Evolutionary conservation across 2,329 filamentous ascomycete species (phyloP).

Genomic region (Fusarium equiseti): DNA sequence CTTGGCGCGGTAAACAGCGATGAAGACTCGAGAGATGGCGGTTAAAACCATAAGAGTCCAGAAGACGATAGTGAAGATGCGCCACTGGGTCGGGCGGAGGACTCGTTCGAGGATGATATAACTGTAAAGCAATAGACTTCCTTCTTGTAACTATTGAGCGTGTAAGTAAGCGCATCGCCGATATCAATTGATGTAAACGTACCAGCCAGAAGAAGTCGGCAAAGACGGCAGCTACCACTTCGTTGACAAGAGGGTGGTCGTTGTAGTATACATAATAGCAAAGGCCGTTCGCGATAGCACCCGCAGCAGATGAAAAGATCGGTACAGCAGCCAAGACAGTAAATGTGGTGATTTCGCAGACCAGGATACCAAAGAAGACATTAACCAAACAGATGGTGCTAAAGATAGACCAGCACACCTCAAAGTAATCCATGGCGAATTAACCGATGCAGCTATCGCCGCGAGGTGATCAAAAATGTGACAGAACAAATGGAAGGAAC

Average conservation of each 20-base stretch:
- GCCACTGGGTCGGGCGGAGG: slow-evolving; percentile 56
- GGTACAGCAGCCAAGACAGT: slow-evolving; percentile 54
- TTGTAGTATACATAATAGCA: slow-evolving; percentile 57
- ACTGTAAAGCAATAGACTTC: slow-evolving; percentile 59
- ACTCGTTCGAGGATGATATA: slow-evolving; percentile 65
- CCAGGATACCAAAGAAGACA: slow-evolving; percentile 53
- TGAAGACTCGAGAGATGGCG: slow-evolving; percentile 59
- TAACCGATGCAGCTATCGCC: not conserved
- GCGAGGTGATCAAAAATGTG: not conserved
- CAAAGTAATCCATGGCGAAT: slow-evolving; percentile 45
- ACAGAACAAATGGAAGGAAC: not conserved
- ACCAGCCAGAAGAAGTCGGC: slow-evolving; percentile 58
- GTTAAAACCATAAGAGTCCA: slow-evolving; percentile 68
- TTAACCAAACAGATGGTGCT: slow-evolving; percentile 56
- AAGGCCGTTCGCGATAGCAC: slow-evolving; percentile 55
- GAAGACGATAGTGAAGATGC: slow-evolving; percentile 64
- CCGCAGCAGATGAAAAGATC: slow-evolving; percentile 53
- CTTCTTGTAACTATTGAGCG: slow-evolving; percentile 54
- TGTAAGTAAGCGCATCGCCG: not conserved
- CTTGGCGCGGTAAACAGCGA: slow-evolving; percentile 50
- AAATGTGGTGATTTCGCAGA: slow-evolving; percentile 54
- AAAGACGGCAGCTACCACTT: slow-evolving; percentile 52
- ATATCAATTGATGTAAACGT: not conserved
- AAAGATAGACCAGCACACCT: slow-evolving; percentile 58
- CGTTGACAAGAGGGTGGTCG: slow-evolving; percentile 33